phyloP scores from a whole-genome alignment of 2,329 filamentous ascomycete species.

The Venturia nashicola region DNA sequence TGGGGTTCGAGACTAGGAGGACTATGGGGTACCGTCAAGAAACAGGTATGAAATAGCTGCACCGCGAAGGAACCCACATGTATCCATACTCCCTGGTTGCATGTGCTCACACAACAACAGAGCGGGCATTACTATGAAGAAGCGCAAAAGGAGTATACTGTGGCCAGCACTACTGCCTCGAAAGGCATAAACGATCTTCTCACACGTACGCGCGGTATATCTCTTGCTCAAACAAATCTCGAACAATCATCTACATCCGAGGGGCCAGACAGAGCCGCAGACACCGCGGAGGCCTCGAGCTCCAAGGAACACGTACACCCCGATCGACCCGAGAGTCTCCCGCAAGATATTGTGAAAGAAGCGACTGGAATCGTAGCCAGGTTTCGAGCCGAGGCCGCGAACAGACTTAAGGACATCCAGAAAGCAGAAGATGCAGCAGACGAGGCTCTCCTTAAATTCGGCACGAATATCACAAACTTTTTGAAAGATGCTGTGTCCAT shows the following conservation, averaged over 20 bases:
- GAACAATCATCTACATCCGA: not conserved
- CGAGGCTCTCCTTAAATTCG: constrained; percentile 85
- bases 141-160: constrained; percentile 66
- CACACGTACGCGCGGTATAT: constrained; percentile 61
- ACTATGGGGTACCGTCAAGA: constrained; percentile 82
- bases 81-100: not conserved
- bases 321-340: constrained; percentile 31
- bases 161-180: constrained; percentile 67
- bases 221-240: constrained; percentile 36
- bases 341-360: constrained; percentile 40
- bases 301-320: constrained; percentile 15
- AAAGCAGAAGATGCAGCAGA: constrained; percentile 91
- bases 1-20: constrained; percentile 86
- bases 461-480: constrained; percentile 79
- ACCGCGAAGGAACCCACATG: not conserved
- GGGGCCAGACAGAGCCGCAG: not conserved
- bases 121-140: constrained; percentile 81
- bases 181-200: constrained; percentile 68
- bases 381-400: constrained; percentile 64
- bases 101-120: constrained; percentile 28
- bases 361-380: constrained; percentile 59
- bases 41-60: constrained; percentile 50
- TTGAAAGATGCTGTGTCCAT: constrained; percentile 83
- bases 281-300: not conserved
- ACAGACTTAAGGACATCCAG: constrained; percentile 78